A percentile compares a stretch with the other conserved stretches of the same genome.
These are phyloP conservation scores for Daldinia sp. DNA, from an alignment of 2,329 filamentous ascomycete genomes.

Conservation along the genomic window DNA sequence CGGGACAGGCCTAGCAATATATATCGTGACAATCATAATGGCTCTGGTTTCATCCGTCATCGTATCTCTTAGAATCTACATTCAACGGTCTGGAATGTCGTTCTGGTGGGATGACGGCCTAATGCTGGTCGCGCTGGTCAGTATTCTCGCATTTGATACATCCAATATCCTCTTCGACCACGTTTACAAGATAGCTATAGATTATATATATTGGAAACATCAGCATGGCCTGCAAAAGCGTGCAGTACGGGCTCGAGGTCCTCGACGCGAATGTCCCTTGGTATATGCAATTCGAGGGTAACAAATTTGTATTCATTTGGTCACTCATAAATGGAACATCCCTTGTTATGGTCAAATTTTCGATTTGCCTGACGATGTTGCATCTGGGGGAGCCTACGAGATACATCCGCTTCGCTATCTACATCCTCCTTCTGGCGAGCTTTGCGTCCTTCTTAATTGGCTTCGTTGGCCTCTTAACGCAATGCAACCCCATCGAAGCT, in stretches of 20 bases:
- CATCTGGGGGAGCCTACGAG: slow-evolving; percentile 17
- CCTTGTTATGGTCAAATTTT: slow-evolving; percentile 16
- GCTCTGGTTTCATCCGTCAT: background rate
- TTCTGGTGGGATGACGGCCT: slow-evolving; percentile 32
- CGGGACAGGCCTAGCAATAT: slow-evolving; percentile 2
- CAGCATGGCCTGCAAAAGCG: slow-evolving; percentile 1
- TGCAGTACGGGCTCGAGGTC: background rate
- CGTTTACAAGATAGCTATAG: slow-evolving; percentile 9
- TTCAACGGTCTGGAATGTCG: slow-evolving; percentile 11
- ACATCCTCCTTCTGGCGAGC: slow-evolving; percentile 3
- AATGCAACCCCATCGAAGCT: slow-evolving; percentile 9
- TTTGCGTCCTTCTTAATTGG: slow-evolving; percentile 6
- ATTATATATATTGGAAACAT: slow-evolving; percentile 6
- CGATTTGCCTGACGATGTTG: slow-evolving; percentile 26
- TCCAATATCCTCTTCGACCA: too few species aligned
- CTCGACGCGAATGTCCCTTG: background rate
- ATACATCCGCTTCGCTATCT: slow-evolving; percentile 13
- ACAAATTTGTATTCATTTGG: slow-evolving; percentile 19
- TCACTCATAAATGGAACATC: background rate
- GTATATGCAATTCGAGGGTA: background rate
- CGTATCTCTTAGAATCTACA: slow-evolving; percentile 19
- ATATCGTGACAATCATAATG: slow-evolving; percentile 7
- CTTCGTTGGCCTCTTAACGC: slow-evolving; percentile 1
- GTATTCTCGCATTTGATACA: background rate
- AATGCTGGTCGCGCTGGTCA: slow-evolving; percentile 23